A percentile compares a stretch with the other conserved stretches of the same genome.
phyloP scores from a whole-genome alignment of 2,329 filamentous ascomycete species.

The Paecilomyces dactylethromorphus region DNA sequence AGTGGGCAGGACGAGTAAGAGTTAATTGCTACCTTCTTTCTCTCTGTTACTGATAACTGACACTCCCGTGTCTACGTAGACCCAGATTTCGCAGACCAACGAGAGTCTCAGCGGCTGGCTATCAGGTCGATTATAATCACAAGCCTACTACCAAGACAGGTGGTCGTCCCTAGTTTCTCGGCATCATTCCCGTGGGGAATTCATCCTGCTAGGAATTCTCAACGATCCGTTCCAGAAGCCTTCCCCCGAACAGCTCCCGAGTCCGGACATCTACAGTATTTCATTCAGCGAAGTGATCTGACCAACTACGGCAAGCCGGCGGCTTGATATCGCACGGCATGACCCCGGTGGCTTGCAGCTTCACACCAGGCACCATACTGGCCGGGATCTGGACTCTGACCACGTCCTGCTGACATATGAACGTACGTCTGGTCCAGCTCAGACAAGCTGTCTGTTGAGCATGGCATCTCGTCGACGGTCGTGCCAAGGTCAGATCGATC shows the following conservation, averaged over 20 bases:
- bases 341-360: constrained; percentile 1
- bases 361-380: background rate
- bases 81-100: background rate
- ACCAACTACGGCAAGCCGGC: background rate
- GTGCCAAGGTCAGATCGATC: background rate
- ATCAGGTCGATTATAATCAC: background rate
- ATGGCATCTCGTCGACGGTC: background rate
- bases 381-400: background rate
- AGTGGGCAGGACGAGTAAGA: too few relatives aligned
- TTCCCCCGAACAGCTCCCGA: background rate
- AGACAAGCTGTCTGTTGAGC: background rate
- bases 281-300: background rate
- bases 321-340: background rate
- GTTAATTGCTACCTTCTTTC: background rate
- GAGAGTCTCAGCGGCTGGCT: background rate
- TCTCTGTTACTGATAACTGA: background rate
- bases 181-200: background rate
- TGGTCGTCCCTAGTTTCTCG: background rate
- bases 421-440: background rate
- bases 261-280: background rate
- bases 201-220: background rate
- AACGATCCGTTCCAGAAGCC: background rate
- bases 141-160: background rate
- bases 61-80: background rate
- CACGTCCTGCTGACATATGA: background rate